phyloP scores from a whole-genome alignment of 2,329 filamentous ascomycete genomes.

The Penicillium sp. region DNA sequence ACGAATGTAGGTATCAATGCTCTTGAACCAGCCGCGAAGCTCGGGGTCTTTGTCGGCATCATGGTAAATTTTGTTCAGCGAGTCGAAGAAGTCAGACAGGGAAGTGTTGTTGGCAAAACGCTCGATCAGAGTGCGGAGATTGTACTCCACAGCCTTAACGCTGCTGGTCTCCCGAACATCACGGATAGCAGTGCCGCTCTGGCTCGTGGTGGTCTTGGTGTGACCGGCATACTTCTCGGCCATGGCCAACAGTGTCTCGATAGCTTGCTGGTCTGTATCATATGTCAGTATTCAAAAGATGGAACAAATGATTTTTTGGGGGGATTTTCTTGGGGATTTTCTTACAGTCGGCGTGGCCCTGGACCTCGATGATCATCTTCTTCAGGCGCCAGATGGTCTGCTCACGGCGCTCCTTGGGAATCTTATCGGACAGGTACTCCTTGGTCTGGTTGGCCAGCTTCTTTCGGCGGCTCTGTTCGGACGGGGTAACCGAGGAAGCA shows the following conservation, averaged over 20 bases:
- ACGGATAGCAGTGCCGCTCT: constrained; percentile 71
- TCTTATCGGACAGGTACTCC: constrained; percentile 81
- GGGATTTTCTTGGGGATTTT: constrained; percentile 12
- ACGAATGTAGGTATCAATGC: constrained; percentile 76
- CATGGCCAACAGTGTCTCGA: constrained; percentile 81
- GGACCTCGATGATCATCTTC: constrained; percentile 97
- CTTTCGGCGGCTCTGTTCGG: constrained; percentile 52
- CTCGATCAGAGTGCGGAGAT: constrained; percentile 85
- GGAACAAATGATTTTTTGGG: constrained; percentile 6
- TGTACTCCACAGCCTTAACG: constrained; percentile 73
- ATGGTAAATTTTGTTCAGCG: constrained; percentile 82
- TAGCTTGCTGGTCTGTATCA: constrained; percentile 73
- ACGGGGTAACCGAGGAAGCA: constrained; percentile 50
- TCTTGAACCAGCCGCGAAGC: constrained; percentile 86
- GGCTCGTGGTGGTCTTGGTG: constrained; percentile 66
- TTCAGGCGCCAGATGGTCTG: constrained; percentile 91
- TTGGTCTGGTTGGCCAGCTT: constrained; percentile 54
- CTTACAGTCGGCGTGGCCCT: constrained; percentile 87
- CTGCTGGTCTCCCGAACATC: constrained; percentile 68
- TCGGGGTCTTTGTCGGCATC: constrained; percentile 87
- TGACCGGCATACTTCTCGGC: constrained; percentile 85
- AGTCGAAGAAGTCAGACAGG: constrained; percentile 79
- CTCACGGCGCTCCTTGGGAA: constrained; percentile 90
- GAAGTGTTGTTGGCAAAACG: constrained; percentile 96
- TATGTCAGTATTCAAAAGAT: not conserved